Conservation (phyloP, 768 basidiomycete genomes). For the Arthromyces matolae region DNA sequence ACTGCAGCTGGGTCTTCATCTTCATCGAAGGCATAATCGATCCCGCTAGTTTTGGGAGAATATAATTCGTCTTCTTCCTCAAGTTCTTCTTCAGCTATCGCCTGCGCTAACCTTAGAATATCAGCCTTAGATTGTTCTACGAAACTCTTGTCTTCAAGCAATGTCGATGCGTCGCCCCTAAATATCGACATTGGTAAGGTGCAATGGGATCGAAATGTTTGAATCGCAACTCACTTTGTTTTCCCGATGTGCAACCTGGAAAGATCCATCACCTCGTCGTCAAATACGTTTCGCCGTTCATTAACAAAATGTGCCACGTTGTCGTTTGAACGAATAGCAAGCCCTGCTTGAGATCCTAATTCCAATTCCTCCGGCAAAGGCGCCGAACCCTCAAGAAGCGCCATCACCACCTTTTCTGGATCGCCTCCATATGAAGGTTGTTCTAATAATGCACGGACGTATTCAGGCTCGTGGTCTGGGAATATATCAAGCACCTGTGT, state of each 20-base stretch:
- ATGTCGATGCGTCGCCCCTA: slow-evolving; percentile 42
- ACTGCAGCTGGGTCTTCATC: slow-evolving; percentile 52
- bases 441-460: slow-evolving; percentile 55
- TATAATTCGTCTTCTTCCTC: slow-evolving; percentile 33
- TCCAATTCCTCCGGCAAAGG: slow-evolving; percentile 34
- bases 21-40: slow-evolving; percentile 29
- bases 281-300: slow-evolving; percentile 70
- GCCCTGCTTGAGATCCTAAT: slow-evolving; percentile 1
- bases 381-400: slow-evolving; percentile 73
- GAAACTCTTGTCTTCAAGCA: slow-evolving; percentile 54
- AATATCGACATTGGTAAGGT: too few relatives aligned
- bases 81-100: slow-evolving; percentile 63
- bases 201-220: too few relatives aligned
- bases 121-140: slow-evolving; percentile 79
- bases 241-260: slow-evolving; percentile 59
- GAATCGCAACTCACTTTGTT: slow-evolving; percentile 38
- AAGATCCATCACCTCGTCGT: slow-evolving; percentile 67
- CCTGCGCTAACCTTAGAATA: slow-evolving; percentile 75
- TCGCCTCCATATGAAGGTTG: slow-evolving; percentile 49
- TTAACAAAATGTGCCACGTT: slow-evolving; percentile 23
- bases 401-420: slow-evolving; percentile 62
- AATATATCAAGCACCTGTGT: slow-evolving; percentile 75
- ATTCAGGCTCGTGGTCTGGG: slow-evolving; percentile 52
- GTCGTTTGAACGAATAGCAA: slow-evolving; percentile 1
- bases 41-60: slow-evolving; percentile 24